Evolutionary conservation across 441 rosid species (phyloP).

Genomic region (Rhodomyrtus psidioides): DNA sequence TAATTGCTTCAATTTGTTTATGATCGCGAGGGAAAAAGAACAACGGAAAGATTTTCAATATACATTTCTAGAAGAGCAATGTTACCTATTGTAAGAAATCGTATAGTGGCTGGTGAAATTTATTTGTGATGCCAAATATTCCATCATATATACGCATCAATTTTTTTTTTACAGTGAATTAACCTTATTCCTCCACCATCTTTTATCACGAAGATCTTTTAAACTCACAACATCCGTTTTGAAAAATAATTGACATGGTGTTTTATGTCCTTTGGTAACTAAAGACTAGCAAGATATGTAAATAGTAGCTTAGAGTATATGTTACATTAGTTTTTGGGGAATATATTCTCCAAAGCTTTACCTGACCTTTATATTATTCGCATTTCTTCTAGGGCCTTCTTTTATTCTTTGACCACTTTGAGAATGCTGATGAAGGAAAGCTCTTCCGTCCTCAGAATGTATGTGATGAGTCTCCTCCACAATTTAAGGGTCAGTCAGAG

Average conservation of each 20-base stretch:
- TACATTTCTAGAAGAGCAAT: background rate
- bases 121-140: background rate
- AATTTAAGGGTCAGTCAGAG: no score
- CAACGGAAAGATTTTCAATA: background rate
- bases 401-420: background rate
- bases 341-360: background rate
- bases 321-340: background rate
- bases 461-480: no score
- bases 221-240: background rate
- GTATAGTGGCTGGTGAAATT: background rate
- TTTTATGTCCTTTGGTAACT: background rate
- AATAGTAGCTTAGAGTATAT: background rate
- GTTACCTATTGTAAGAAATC: background rate
- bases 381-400: background rate
- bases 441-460: background rate
- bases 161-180: background rate
- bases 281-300: background rate
- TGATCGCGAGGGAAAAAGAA: background rate
- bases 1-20: background rate
- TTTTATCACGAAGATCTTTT: background rate
- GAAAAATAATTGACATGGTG: background rate
- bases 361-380: background rate
- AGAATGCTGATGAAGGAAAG: background rate
- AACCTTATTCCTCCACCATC: background rate
- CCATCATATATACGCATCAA: background rate